A percentile compares a stretch with the other conserved stretches of the same genome.
Evolutionary conservation across 371 early-diverging fungal genomes (phyloP).

Genomic region (Mortierella sp.): DNA sequence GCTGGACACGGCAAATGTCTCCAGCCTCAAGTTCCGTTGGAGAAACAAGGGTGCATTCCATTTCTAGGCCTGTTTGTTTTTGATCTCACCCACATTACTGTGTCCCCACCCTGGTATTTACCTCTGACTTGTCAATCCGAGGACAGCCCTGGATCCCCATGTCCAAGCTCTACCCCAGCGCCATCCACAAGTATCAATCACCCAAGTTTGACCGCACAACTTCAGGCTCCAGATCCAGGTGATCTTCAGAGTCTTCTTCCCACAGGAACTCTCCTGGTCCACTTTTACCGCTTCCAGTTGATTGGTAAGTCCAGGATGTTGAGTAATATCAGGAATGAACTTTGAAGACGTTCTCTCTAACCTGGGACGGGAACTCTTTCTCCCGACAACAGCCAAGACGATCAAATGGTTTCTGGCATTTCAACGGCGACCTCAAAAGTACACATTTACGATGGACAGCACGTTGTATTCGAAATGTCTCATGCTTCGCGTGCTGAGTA

Average conservation of each 20-base stretch:
- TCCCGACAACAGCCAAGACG: slow-evolving; percentile 35
- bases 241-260: slow-evolving; percentile 22
- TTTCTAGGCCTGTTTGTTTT: slow-evolving; percentile 46
- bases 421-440: slow-evolving; percentile 36
- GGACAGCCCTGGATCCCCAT: neutral
- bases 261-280: slow-evolving; percentile 24
- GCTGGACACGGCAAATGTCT: slow-evolving; percentile 21
- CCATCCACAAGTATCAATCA: neutral
- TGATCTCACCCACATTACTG: slow-evolving; percentile 46
- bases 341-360: too few species aligned
- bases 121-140: slow-evolving; percentile 1
- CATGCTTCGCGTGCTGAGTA: slow-evolving; percentile 36
- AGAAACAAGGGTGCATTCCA: slow-evolving; percentile 45
- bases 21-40: slow-evolving; percentile 9
- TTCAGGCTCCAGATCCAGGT: slow-evolving; percentile 32
- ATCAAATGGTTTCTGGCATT: slow-evolving; percentile 52
- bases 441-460: slow-evolving; percentile 37
- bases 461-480: slow-evolving; percentile 48
- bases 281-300: slow-evolving; percentile 40
- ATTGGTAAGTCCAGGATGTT: slow-evolving; percentile 42
- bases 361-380: neutral
- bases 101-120: slow-evolving; percentile 36
- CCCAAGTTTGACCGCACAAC: slow-evolving; percentile 10
- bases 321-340: too few species aligned
- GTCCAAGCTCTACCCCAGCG: neutral